phyloP scores from a whole-genome alignment of 257 asterid species.

The Penstemon barbatus region DNA sequence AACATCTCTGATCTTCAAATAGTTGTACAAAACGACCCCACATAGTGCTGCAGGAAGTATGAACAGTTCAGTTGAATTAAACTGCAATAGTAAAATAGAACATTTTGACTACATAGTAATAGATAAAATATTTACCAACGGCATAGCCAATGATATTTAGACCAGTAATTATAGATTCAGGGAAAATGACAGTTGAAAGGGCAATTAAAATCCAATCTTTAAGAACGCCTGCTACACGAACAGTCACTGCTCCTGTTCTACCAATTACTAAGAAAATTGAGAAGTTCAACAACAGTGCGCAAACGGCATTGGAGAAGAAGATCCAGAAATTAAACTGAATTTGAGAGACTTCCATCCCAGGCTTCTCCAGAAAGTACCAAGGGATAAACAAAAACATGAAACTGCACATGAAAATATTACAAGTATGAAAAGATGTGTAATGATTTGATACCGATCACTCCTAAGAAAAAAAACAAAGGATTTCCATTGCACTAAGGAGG shows the following conservation, averaged over 20 bases:
- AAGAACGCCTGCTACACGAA: conserved; percentile 76
- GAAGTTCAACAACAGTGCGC: conserved; percentile 69
- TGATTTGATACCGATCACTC: not conserved
- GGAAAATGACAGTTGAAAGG: conserved; percentile 66
- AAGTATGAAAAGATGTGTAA: conserved; percentile 5
- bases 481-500: not conserved
- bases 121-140: conserved; percentile 42
- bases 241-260: conserved; percentile 80
- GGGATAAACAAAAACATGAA: conserved; percentile 65
- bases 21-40: conserved; percentile 61
- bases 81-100: not conserved
- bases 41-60: conserved; percentile 31
- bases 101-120: not conserved
- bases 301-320: conserved; percentile 71
- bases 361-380: conserved; percentile 74
- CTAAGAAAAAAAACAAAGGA: too few species aligned
- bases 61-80: not conserved
- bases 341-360: conserved; percentile 69
- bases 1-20: conserved; percentile 63
- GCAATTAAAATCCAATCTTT: conserved; percentile 77
- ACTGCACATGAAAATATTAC: conserved; percentile 41
- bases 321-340: conserved; percentile 66
- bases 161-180: conserved; percentile 66
- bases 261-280: conserved; percentile 73
- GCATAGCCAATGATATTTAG: conserved; percentile 71